A percentile compares a stretch with the other conserved stretches of the same genome.
Conservation (phyloP, 768 basidiomycete genomes). For the Cubamyces lactineus region DNA sequence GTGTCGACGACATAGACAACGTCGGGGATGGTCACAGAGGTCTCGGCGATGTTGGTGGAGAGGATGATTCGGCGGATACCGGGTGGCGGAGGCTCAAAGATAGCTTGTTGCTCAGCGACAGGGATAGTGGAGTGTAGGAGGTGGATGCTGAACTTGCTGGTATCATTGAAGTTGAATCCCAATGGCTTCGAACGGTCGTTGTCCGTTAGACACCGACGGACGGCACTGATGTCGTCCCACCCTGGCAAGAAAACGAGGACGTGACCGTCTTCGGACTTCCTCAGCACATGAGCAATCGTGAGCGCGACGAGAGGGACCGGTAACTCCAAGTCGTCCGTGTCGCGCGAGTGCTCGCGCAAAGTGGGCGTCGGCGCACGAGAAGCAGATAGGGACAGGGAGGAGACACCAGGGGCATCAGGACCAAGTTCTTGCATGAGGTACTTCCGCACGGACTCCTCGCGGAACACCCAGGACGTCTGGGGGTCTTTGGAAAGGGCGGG, state of each 20-base stretch:
- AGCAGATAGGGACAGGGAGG: slow-evolving; percentile 19
- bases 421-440: slow-evolving; percentile 76
- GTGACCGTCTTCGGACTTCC: slow-evolving; percentile 77
- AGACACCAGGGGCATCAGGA: slow-evolving; percentile 25
- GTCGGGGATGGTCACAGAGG: slow-evolving; percentile 92
- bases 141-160: slow-evolving; percentile 67
- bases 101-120: slow-evolving; percentile 82
- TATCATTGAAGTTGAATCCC: slow-evolving; percentile 63
- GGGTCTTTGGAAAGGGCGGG: slow-evolving; percentile 47
- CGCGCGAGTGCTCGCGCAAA: slow-evolving; percentile 37
- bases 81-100: slow-evolving; percentile 79
- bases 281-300: slow-evolving; percentile 76
- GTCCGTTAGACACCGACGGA: slow-evolving; percentile 64
- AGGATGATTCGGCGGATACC: slow-evolving; percentile 89
- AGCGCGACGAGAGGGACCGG: slow-evolving; percentile 83
- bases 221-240: slow-evolving; percentile 84
- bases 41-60: slow-evolving; percentile 95
- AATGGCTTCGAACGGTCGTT: slow-evolving; percentile 48
- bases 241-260: slow-evolving; percentile 92
- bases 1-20: slow-evolving; percentile 94
- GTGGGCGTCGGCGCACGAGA: slow-evolving; percentile 21
- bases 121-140: slow-evolving; percentile 90
- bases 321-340: slow-evolving; percentile 66
- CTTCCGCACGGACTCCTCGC: slow-evolving; percentile 67
- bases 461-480: slow-evolving; percentile 62